These are phyloP conservation scores for Rutstroemia sp. DNA, from an alignment of 2,329 filamentous ascomycete species.

Conservation along the genomic window DNA sequence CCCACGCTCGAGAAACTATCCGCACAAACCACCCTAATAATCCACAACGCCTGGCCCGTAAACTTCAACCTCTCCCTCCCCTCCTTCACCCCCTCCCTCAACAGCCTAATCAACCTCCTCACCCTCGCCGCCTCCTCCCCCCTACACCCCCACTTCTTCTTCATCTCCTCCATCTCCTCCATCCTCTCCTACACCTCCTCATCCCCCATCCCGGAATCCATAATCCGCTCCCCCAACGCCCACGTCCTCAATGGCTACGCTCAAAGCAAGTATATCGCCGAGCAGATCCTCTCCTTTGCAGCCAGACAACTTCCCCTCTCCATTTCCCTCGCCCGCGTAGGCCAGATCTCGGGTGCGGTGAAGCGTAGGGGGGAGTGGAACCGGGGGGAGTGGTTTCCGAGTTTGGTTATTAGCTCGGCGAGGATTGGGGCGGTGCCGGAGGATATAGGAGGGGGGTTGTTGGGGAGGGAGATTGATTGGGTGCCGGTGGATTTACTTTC, in stretches of 20 bases:
- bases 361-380: background rate
- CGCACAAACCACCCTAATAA: constrained; percentile 15
- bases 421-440: background rate
- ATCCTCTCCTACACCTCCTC: constrained; percentile 23
- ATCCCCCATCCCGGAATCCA: constrained; percentile 11
- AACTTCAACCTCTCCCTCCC: constrained; percentile 29
- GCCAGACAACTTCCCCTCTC: constrained; percentile 33
- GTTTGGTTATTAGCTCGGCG: background rate
- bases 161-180: constrained; percentile 24
- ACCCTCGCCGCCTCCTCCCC: constrained; percentile 7
- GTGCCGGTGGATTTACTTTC: background rate
- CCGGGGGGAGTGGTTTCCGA: background rate
- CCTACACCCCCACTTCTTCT: constrained; percentile 16
- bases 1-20: background rate
- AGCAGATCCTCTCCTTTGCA: constrained; percentile 35
- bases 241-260: constrained; percentile 22
- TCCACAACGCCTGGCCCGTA: constrained; percentile 31
- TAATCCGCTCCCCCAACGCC: background rate
- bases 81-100: constrained; percentile 31
- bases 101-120: constrained; percentile 33
- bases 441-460: background rate
- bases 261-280: constrained; percentile 22
- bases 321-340: constrained; percentile 37
- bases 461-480: background rate
- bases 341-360: constrained; percentile 36